Percentiles rank a stretch among this genome's conserved stretches.
These are phyloP conservation scores for Pseudogymnoascus sp. DNA, from an alignment of 2,329 filamentous ascomycete genomes.

Conservation along the genomic window DNA sequence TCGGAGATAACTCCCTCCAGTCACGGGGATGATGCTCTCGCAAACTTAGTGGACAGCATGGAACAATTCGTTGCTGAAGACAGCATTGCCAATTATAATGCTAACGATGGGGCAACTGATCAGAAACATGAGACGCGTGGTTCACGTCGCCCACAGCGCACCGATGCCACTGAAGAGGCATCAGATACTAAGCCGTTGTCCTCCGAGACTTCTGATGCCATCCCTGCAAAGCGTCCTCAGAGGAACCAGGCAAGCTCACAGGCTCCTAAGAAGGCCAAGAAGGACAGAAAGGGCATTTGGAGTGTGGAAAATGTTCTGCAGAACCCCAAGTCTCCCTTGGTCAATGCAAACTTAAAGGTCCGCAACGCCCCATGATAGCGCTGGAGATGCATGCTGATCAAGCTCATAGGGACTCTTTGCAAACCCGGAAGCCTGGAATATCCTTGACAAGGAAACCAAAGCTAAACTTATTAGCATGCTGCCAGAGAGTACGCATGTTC, in stretches of 20 bases:
- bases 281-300: neutral
- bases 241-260: neutral
- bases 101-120: neutral
- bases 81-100: neutral
- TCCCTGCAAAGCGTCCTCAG: neutral
- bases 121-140: constrained; percentile 2
- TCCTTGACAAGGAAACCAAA: constrained; percentile 35
- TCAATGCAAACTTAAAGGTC: neutral
- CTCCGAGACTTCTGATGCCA: neutral
- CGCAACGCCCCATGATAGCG: neutral
- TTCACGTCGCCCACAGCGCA: neutral
- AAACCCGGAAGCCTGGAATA: constrained; percentile 34
- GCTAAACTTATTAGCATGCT: constrained; percentile 33
- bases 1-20: neutral
- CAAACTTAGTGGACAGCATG: neutral
- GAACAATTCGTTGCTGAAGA: neutral
- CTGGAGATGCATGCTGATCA: neutral
- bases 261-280: neutral
- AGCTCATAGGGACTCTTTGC: constrained; percentile 32
- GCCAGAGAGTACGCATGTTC: constrained; percentile 29
- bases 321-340: constrained; percentile 8
- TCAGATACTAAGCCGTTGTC: neutral
- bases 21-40: neutral
- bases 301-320: constrained; percentile 4
- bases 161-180: neutral